Percentiles rank a stretch among this genome's conserved stretches.
Evolutionary conservation across 208 protist genomes (phyloP).

Genomic region (Leishmania braziliensis): DNA sequence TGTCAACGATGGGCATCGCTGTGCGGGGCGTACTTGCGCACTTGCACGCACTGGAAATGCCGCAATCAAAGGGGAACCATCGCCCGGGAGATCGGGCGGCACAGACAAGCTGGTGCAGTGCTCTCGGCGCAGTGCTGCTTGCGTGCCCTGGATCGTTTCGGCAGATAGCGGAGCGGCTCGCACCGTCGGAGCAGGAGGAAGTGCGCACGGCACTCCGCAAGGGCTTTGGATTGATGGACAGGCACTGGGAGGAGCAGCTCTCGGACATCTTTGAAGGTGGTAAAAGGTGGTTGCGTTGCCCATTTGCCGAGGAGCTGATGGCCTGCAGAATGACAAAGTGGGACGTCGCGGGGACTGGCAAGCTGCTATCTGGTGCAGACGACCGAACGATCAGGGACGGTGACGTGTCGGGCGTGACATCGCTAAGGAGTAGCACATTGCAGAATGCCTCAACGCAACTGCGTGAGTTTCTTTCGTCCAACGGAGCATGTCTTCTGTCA

Average conservation of each 20-base stretch:
- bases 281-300: not conserved
- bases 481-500: not conserved
- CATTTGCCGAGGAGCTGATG: constrained; percentile 16
- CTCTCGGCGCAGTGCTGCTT: constrained; percentile 10
- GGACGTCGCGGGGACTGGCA: not conserved
- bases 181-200: not conserved
- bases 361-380: not conserved
- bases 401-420: not conserved
- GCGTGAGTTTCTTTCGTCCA: not conserved
- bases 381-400: not conserved
- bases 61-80: not conserved
- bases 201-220: constrained; percentile 3
- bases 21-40: constrained; percentile 16
- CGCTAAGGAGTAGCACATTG: not conserved
- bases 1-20: constrained; percentile 5
- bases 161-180: constrained; percentile 2
- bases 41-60: not conserved
- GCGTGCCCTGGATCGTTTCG: constrained; percentile 13
- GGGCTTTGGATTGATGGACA: not conserved
- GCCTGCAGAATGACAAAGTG: not conserved
- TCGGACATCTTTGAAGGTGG: not conserved
- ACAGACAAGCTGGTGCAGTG: constrained; percentile 3
- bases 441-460: not conserved
- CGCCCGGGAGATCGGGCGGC: not conserved
- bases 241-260: not conserved